Evolutionary conservation across 495 filamentous ascomycete genomes (phyloP).

Genomic region (Penicillium verhagenii): DNA sequence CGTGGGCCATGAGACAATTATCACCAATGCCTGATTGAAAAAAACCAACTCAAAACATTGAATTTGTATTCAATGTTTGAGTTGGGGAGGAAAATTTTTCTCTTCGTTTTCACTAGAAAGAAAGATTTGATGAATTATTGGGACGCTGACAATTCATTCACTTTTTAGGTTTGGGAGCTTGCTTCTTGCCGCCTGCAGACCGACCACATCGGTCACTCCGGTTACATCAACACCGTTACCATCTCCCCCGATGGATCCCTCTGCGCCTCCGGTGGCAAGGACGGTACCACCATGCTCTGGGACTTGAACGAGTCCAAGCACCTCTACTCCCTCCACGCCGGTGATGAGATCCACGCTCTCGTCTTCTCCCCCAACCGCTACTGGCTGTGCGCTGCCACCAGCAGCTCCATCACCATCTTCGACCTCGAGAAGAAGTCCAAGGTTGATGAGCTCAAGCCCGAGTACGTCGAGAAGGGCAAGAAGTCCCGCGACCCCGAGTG

Average conservation of each 20-base stretch:
- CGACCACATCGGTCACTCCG: slow-evolving; percentile 99
- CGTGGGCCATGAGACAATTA: slow-evolving; percentile 90
- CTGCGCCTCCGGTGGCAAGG: slow-evolving; percentile 98
- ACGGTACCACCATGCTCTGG: slow-evolving; percentile 99
- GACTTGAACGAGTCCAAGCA: slow-evolving; percentile 99
- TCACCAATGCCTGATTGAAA: slow-evolving; percentile 91
- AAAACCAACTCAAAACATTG: slow-evolving; percentile 22
- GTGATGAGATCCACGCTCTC: slow-evolving; percentile 99
- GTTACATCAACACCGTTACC: slow-evolving; percentile 99
- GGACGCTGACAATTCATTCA: slow-evolving; percentile 26
- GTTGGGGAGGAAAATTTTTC: slow-evolving; percentile 19
- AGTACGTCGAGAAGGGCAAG: slow-evolving; percentile 95
- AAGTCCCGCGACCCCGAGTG: slow-evolving; percentile 99
- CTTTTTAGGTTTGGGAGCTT: slow-evolving; percentile 92
- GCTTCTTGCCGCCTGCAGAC: slow-evolving; percentile 99
- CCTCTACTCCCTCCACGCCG: slow-evolving; percentile 98
- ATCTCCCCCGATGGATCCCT: slow-evolving; percentile 99
- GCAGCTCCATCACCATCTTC: slow-evolving; percentile 99
- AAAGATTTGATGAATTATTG: slow-evolving; percentile 3
- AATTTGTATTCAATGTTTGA: slow-evolving; percentile 6
- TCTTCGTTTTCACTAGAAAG: neutral
- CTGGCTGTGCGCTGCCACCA: slow-evolving; percentile 99
- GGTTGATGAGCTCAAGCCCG: slow-evolving; percentile 99
- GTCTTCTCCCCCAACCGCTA: slow-evolving; percentile 99
- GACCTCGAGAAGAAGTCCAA: slow-evolving; percentile 99